These are phyloP conservation scores for Claviceps sp. DNA, from an alignment of 2,329 filamentous ascomycete genomes.

Conservation along the genomic window DNA sequence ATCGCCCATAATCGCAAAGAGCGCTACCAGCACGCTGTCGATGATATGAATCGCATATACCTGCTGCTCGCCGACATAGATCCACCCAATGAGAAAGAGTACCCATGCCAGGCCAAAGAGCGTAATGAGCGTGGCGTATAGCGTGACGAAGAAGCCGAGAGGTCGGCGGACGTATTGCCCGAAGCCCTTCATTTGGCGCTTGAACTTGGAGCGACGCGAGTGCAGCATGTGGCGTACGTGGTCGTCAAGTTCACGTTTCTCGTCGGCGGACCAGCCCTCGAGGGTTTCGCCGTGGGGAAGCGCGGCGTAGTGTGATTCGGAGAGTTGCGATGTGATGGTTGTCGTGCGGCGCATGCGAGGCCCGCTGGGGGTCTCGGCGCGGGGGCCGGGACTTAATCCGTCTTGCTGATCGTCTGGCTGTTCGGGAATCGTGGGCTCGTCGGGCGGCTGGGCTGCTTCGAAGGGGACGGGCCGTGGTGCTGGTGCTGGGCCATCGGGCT, in stretches of 20 bases:
- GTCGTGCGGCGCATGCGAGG: conserved; percentile 24
- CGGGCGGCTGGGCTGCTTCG: conserved; percentile 3
- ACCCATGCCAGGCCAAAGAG: conserved; percentile 81
- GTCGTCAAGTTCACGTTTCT: conserved; percentile 68
- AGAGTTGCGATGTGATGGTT: conserved; percentile 55
- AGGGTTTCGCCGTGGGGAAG: conserved; percentile 61
- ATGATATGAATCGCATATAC: conserved; percentile 57
- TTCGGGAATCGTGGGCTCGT: conserved; percentile 7
- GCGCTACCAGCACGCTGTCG: conserved; percentile 55
- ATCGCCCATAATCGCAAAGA: conserved; percentile 59
- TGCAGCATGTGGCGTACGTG: conserved; percentile 81
- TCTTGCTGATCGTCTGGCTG: background rate
- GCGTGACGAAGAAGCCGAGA: conserved; percentile 68
- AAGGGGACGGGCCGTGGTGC: background rate
- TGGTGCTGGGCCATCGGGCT: conserved; percentile 10
- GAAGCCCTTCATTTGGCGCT: conserved; percentile 67
- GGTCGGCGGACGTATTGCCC: conserved; percentile 64
- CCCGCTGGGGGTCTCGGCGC: conserved; percentile 10
- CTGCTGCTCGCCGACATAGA: conserved; percentile 64
- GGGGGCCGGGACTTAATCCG: conserved; percentile 6
- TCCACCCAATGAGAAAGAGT: conserved; percentile 82
- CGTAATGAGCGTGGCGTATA: conserved; percentile 74
- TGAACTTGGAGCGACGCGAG: conserved; percentile 66
- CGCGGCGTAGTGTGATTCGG: conserved; percentile 63
- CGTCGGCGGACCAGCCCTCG: conserved; percentile 60